phyloP scores from a whole-genome alignment of 164 flowering plant genomes.

The Liquidambar formosana region DNA sequence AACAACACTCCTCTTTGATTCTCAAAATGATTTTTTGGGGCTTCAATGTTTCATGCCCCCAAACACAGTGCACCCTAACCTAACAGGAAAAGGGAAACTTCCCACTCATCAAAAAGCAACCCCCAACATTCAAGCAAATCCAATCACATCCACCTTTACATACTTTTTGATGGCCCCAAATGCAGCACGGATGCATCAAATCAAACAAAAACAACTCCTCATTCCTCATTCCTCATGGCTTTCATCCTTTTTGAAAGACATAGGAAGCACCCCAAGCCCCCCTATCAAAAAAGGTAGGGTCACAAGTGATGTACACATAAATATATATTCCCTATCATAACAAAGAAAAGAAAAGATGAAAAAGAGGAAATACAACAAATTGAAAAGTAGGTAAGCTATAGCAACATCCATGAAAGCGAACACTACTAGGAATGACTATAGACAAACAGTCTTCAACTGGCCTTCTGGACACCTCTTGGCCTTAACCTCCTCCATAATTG shows the following conservation, averaged over 20 bases:
- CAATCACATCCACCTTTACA: slow-evolving; percentile 30
- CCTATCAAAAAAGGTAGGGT: slow-evolving; percentile 30
- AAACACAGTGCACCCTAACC: background rate
- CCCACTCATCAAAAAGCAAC: slow-evolving; percentile 19
- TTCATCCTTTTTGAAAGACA: slow-evolving; percentile 48
- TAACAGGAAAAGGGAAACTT: slow-evolving; percentile 18
- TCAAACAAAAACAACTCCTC: slow-evolving; percentile 32
- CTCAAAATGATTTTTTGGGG: background rate
- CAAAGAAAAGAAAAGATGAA: no score
- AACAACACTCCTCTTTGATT: background rate
- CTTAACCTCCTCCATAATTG: slow-evolving; percentile 13
- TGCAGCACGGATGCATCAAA: slow-evolving; percentile 41
- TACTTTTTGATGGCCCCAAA: slow-evolving; percentile 37
- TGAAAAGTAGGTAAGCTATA: slow-evolving; percentile 19
- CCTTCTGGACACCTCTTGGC: slow-evolving; percentile 13
- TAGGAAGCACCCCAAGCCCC: slow-evolving; percentile 39
- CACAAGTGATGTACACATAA: slow-evolving; percentile 7
- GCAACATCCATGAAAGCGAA: slow-evolving; percentile 18
- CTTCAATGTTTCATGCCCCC: slow-evolving; percentile 4
- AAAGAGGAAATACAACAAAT: slow-evolving; percentile 8
- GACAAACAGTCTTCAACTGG: slow-evolving; percentile 28
- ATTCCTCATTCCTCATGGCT: slow-evolving; percentile 34
- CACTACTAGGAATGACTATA: slow-evolving; percentile 28
- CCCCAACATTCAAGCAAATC: slow-evolving; percentile 34
- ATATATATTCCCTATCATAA: slow-evolving; percentile 1